Percentiles rank a stretch among this genome's conserved stretches.
phyloP scores from a whole-genome alignment of 805 yeast species.

The Candida argentea region DNA sequence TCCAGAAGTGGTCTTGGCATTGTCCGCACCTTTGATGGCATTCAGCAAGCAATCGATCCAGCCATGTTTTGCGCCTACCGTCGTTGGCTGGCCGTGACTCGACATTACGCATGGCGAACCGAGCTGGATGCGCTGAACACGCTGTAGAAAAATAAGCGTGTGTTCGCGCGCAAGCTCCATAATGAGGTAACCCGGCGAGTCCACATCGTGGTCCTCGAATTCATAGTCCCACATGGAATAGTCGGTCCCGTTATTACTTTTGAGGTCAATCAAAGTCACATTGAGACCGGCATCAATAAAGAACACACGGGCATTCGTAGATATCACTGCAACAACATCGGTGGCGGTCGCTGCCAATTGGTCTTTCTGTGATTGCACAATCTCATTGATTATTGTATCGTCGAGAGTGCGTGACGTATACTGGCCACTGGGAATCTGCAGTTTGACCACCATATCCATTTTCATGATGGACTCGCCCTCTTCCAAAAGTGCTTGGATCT shows the following conservation, averaged over 20 bases:
- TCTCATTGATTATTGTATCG: slow-evolving; percentile 21
- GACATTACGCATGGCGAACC: no score
- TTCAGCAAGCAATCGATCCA: slow-evolving; percentile 67
- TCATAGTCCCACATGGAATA: slow-evolving; percentile 77
- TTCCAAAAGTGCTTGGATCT: slow-evolving; percentile 19
- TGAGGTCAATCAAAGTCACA: slow-evolving; percentile 29
- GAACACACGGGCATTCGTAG: slow-evolving; percentile 31
- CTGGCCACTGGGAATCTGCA: slow-evolving; percentile 16
- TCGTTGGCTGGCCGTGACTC: slow-evolving; percentile 21
- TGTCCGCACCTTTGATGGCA: slow-evolving; percentile 43
- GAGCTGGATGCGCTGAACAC: slow-evolving; percentile 13
- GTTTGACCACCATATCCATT: slow-evolving; percentile 28
- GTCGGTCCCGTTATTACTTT: slow-evolving; percentile 30
- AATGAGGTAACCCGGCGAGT: slow-evolving; percentile 44
- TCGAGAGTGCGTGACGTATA: no score
- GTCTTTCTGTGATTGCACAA: slow-evolving; percentile 16
- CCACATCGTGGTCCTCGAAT: slow-evolving; percentile 39
- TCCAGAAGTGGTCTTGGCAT: not conserved
- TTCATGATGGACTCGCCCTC: slow-evolving; percentile 30
- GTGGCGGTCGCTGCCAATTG: slow-evolving; percentile 12
- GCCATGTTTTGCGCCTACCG: slow-evolving; percentile 37
- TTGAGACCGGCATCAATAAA: slow-evolving; percentile 25
- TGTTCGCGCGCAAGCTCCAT: slow-evolving; percentile 50
- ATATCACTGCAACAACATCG: slow-evolving; percentile 29
- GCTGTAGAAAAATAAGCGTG: slow-evolving; percentile 43